phyloP scores from a whole-genome alignment of 345 rosid species.

The Ailanthus altissimus region DNA sequence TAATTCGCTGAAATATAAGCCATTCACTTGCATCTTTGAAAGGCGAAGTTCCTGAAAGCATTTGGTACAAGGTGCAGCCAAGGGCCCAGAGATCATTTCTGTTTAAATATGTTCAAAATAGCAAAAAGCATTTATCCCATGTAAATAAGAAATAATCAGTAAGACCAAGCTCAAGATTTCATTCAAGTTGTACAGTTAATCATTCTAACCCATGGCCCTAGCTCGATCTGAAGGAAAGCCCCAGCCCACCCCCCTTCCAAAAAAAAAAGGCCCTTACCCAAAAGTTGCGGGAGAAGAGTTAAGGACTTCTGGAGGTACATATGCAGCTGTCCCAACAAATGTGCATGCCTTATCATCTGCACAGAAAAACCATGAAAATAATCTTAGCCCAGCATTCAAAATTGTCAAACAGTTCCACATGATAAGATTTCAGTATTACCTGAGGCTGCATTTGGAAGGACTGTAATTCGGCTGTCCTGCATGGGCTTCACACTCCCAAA shows the following conservation, averaged over 20 bases:
- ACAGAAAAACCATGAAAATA: constrained; percentile 12
- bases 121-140: constrained; percentile 32
- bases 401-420: neutral
- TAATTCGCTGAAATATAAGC: constrained; percentile 94
- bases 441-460: constrained; percentile 92
- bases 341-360: constrained; percentile 95
- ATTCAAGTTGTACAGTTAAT: constrained; percentile 5
- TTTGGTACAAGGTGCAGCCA: constrained; percentile 99
- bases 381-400: constrained; percentile 10
- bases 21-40: constrained; percentile 98
- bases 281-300: constrained; percentile 98
- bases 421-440: constrained; percentile 45
- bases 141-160: constrained; percentile 22
- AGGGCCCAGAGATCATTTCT: constrained; percentile 99
- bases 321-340: constrained; percentile 98
- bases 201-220: neutral
- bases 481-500: constrained; percentile 98
- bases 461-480: constrained; percentile 88
- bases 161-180: neutral
- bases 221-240: neutral
- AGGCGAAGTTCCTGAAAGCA: constrained; percentile 99
- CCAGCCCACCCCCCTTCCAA: too few relatives aligned
- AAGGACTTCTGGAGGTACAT: constrained; percentile 98
- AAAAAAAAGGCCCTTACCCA: constrained; percentile 51
- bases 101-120: constrained; percentile 45